Percentiles rank a stretch among this genome's conserved stretches.
These are phyloP conservation scores for Taphrina pruni DNA, from an alignment of 1,139 yeast species.

Conservation along the genomic window DNA sequence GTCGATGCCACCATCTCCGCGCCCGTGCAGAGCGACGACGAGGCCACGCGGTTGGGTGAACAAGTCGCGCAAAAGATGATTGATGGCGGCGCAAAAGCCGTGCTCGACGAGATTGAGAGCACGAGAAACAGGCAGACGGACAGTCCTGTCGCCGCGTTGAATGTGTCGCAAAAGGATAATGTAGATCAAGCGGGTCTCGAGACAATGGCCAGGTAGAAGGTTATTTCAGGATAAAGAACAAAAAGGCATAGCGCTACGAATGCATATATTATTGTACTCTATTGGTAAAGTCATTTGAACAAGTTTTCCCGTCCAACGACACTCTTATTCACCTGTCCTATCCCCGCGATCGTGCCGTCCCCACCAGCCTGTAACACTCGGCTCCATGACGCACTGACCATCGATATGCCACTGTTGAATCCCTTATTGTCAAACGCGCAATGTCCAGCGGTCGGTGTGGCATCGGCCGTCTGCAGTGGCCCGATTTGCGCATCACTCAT, in stretches of 20 bases:
- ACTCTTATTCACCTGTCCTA: conserved; percentile 3
- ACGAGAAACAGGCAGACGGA: conserved; percentile 34
- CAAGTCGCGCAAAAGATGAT: conserved; percentile 71
- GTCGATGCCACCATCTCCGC: conserved; percentile 62
- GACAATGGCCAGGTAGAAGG: conserved; percentile 12
- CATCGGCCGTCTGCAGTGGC: conserved; percentile 33
- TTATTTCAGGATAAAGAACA: neutral
- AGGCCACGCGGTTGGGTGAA: conserved; percentile 74
- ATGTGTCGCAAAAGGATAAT: neutral
- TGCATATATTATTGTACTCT: neutral
- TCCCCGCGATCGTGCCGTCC: conserved; percentile 1
- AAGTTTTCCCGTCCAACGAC: conserved; percentile 18
- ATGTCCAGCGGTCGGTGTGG: conserved; percentile 34
- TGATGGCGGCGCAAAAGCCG: conserved; percentile 78
- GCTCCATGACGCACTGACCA: conserved; percentile 13
- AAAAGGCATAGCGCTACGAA: neutral
- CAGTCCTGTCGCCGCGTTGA: neutral
- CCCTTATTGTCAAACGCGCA: conserved; percentile 36
- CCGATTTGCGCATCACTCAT: conserved; percentile 11
- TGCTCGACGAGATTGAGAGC: conserved; percentile 73
- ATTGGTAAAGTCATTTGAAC: conserved; percentile 1
- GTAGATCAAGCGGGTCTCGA: conserved; percentile 28
- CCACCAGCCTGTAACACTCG: conserved; percentile 12
- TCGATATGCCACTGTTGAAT: conserved; percentile 30
- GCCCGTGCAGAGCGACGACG: conserved; percentile 57